These are phyloP conservation scores for Firmiana major DNA, from an alignment of 345 rosid genomes.

Conservation along the genomic window DNA sequence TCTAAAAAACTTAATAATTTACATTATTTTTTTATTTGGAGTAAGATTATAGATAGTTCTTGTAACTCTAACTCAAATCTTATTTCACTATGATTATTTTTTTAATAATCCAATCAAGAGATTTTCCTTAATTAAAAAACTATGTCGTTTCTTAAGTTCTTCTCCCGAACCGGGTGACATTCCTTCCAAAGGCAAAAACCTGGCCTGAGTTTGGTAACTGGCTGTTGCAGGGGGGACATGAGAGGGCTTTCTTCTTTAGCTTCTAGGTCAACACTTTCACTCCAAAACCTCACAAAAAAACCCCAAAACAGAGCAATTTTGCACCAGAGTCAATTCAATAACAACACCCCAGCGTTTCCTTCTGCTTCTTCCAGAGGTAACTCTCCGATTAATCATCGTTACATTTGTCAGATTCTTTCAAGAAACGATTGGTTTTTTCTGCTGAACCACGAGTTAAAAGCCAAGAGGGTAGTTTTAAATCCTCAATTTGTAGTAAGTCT, in stretches of 20 bases:
- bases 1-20: too few relatives aligned
- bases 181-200: not conserved
- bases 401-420: conserved; percentile 53
- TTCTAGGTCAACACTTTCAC: conserved; percentile 40
- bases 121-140: too few relatives aligned
- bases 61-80: too few relatives aligned
- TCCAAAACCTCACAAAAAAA: conserved; percentile 8
- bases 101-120: too few relatives aligned
- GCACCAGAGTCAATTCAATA: not conserved
- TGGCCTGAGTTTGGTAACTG: not conserved
- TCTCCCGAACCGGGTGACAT: not conserved
- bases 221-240: conserved; percentile 18
- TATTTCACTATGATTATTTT: too few relatives aligned
- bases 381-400: conserved; percentile 36
- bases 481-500: conserved; percentile 57
- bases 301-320: not conserved
- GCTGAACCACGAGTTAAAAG: conserved; percentile 54
- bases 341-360: conserved; percentile 13
- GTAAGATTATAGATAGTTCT: too few relatives aligned
- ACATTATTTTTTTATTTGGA: too few relatives aligned
- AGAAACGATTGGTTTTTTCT: conserved; percentile 73
- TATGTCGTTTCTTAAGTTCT: not conserved
- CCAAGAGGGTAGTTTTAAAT: conserved; percentile 46
- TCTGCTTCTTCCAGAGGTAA: conserved; percentile 30
- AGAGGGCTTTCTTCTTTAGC: conserved; percentile 48